These are phyloP conservation scores for Vitis cinerea DNA, from an alignment of 164 flowering plant genomes.

Conservation along the genomic window DNA sequence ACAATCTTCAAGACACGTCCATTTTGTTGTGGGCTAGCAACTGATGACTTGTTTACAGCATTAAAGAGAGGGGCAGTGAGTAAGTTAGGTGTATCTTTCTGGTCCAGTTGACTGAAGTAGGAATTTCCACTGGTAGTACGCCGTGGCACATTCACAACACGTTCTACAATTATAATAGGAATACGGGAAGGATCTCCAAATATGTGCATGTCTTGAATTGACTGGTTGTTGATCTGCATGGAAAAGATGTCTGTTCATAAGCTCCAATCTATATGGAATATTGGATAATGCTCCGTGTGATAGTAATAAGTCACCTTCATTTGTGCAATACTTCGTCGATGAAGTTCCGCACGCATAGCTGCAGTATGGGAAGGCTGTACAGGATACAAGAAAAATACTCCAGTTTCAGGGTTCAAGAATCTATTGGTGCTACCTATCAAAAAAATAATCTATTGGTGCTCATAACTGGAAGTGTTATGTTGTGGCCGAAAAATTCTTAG, in stretches of 20 bases:
- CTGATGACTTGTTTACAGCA: conserved; percentile 30
- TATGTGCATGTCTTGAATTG: conserved; percentile 91
- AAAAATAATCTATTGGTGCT: background rate
- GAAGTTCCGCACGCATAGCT: conserved; percentile 86
- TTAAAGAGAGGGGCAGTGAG: conserved; percentile 26
- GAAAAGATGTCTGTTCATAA: conserved; percentile 1
- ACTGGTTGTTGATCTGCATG: conserved; percentile 80
- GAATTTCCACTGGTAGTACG: conserved; percentile 62
- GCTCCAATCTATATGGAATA: background rate
- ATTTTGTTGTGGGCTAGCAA: conserved; percentile 28
- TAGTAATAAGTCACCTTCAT: conserved; percentile 69
- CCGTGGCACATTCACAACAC: conserved; percentile 67
- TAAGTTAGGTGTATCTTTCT: conserved; percentile 34
- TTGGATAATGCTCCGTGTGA: background rate
- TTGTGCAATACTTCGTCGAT: conserved; percentile 89
- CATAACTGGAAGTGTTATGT: background rate
- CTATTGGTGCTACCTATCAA: background rate
- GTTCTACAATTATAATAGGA: conserved; percentile 85
- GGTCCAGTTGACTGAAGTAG: conserved; percentile 43
- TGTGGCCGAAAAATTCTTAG: background rate
- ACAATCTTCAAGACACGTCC: conserved; percentile 73
- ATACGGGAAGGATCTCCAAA: conserved; percentile 78
- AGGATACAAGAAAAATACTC: conserved; percentile 11
- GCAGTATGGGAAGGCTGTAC: conserved; percentile 80
- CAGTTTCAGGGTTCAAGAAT: conserved; percentile 9